Evolutionary conservation across 148 eudicot species (phyloP).

Genomic region (Pouteria glomerata): DNA sequence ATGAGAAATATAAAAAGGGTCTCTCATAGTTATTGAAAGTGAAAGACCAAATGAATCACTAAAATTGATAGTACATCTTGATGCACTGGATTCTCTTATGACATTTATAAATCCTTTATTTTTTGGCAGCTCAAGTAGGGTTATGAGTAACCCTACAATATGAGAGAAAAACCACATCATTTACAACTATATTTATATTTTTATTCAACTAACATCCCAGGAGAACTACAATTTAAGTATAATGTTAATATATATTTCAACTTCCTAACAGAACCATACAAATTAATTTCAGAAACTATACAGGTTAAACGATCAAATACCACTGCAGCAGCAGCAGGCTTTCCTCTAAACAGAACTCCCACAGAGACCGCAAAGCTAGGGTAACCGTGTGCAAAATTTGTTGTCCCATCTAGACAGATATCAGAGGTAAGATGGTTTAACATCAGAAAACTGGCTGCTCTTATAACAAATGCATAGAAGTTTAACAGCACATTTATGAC

Average conservation of each 20-base stretch:
- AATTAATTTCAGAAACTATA: background rate
- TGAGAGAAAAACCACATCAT: too few relatives aligned
- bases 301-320: constrained; percentile 29
- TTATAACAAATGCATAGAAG: background rate
- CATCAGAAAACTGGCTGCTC: background rate
- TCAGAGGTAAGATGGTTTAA: constrained; percentile 4
- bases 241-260: background rate
- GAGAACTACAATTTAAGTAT: background rate
- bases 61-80: too few relatives aligned
- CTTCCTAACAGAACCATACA: background rate
- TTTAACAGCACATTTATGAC: background rate
- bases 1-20: too few relatives aligned
- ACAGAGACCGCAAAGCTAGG: constrained; percentile 98
- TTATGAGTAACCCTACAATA: too few relatives aligned
- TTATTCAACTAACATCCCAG: background rate
- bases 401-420: constrained; percentile 74
- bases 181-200: background rate
- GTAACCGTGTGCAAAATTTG: constrained; percentile 96
- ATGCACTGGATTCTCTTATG: too few relatives aligned
- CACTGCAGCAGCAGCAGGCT: constrained; percentile 94
- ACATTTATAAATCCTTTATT: too few relatives aligned
- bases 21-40: too few relatives aligned
- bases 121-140: too few relatives aligned
- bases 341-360: constrained; percentile 84
- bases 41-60: too few relatives aligned